These are phyloP conservation scores for Syzygium aromaticum DNA, from an alignment of 345 rosid genomes.

Conservation along the genomic window DNA sequence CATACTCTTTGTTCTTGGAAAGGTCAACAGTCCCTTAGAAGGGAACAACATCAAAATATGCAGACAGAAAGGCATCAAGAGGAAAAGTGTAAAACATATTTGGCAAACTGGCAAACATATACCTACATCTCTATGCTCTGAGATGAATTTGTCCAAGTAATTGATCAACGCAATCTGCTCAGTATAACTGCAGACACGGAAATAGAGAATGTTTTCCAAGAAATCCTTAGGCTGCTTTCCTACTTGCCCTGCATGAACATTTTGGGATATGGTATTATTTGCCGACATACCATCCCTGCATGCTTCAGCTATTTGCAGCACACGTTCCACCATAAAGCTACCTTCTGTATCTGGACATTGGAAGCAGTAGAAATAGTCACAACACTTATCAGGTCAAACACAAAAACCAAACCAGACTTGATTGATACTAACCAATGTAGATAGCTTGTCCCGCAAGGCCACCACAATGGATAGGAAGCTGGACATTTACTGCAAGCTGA, in stretches of 20 bases:
- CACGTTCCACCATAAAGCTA: conserved; percentile 95
- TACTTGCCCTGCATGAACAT: conserved; percentile 36
- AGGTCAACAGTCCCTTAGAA: neutral
- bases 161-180: conserved; percentile 80
- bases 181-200: conserved; percentile 80
- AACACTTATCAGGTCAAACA: neutral
- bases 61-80: neutral
- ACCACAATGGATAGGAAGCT: conserved; percentile 72
- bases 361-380: neutral
- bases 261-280: conserved; percentile 37
- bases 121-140: conserved; percentile 72
- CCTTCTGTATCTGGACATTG: conserved; percentile 77
- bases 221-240: conserved; percentile 49
- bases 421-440: conserved; percentile 50
- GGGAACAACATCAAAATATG: neutral
- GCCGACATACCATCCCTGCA: conserved; percentile 60
- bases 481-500: conserved; percentile 91
- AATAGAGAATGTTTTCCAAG: conserved; percentile 68
- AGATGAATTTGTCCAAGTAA: conserved; percentile 67
- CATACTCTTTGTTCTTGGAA: neutral
- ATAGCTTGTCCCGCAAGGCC: conserved; percentile 89
- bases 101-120: neutral
- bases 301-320: conserved; percentile 77
- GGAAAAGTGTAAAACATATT: neutral
- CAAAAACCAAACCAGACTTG: neutral